Percentiles rank a stretch among this genome's conserved stretches.
phyloP scores from a whole-genome alignment of 2,329 filamentous ascomycete genomes.

The Sporothrix mexicana region DNA sequence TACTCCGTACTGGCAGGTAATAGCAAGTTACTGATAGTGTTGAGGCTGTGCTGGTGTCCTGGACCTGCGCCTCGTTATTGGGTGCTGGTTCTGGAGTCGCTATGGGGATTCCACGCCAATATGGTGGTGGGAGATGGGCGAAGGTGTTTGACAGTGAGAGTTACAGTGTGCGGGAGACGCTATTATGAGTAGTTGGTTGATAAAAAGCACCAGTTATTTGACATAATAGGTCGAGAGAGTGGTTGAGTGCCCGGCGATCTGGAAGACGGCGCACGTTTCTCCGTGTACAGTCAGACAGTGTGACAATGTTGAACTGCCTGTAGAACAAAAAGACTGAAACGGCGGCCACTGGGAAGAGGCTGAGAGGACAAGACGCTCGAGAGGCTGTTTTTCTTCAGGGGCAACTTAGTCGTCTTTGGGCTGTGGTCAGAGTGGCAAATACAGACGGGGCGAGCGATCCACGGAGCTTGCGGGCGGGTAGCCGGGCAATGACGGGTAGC shows the following conservation, averaged over 20 bases:
- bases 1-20: conserved; percentile 25
- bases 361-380: background rate
- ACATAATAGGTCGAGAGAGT: too few relatives aligned
- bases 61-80: conserved; percentile 30
- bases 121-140: too few relatives aligned
- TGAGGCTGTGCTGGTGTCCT: conserved; percentile 37
- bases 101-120: conserved; percentile 7
- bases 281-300: background rate
- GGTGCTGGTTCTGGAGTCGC: background rate
- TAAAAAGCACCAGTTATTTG: too few relatives aligned
- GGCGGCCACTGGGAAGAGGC: background rate
- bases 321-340: background rate
- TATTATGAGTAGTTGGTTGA: background rate
- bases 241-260: conserved; percentile 13
- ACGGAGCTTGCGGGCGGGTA: conserved; percentile 21
- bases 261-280: background rate
- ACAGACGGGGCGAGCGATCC: conserved; percentile 3
- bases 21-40: conserved; percentile 29
- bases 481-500: background rate
- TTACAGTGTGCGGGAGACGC: background rate
- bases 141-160: background rate
- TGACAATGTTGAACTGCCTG: background rate
- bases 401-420: conserved; percentile 5
- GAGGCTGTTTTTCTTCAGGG: background rate
- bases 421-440: conserved; percentile 19